These are phyloP conservation scores for Neospora caninum DNA, from an alignment of 169 alveolate species.

Conservation along the genomic window DNA sequence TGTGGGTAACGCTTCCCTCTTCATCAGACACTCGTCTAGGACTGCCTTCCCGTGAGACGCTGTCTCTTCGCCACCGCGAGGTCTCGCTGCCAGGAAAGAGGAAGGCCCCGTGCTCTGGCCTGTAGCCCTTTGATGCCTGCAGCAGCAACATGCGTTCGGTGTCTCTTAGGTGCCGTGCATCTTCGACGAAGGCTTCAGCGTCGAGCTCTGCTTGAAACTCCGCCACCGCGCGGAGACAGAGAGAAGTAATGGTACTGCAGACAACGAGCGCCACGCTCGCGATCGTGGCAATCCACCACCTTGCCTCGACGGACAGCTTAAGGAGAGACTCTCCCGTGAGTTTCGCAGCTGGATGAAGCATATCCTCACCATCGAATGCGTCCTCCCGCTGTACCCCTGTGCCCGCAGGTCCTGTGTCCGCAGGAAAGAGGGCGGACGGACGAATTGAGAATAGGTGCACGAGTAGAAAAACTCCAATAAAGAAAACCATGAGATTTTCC, in stretches of 20 bases:
- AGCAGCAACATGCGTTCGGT: conserved; percentile 38
- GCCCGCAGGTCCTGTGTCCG: not conserved
- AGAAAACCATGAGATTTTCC: conserved; percentile 39
- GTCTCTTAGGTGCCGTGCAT: conserved; percentile 1
- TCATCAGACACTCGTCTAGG: not conserved
- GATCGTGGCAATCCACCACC: not conserved
- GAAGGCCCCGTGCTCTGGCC: not conserved
- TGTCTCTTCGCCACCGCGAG: not conserved
- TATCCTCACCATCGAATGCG: not conserved
- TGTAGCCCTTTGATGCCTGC: not conserved
- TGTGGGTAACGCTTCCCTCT: not conserved
- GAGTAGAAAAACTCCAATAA: not conserved
- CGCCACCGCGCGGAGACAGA: conserved; percentile 41
- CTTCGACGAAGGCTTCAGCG: conserved; percentile 47
- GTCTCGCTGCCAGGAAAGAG: not conserved
- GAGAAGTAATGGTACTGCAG: not conserved
- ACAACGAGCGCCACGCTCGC: not conserved
- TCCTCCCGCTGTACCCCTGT: not conserved
- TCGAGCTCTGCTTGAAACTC: conserved; percentile 46
- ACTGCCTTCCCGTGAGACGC: not conserved
- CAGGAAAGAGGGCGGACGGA: not conserved
- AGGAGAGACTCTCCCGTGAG: not conserved
- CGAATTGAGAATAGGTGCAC: not conserved
- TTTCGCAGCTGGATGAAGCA: not conserved
- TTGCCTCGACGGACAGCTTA: not conserved